Evolutionary conservation across 2,329 filamentous ascomycete species (phyloP).

Genomic region (Sporothrix curviconia): DNA sequence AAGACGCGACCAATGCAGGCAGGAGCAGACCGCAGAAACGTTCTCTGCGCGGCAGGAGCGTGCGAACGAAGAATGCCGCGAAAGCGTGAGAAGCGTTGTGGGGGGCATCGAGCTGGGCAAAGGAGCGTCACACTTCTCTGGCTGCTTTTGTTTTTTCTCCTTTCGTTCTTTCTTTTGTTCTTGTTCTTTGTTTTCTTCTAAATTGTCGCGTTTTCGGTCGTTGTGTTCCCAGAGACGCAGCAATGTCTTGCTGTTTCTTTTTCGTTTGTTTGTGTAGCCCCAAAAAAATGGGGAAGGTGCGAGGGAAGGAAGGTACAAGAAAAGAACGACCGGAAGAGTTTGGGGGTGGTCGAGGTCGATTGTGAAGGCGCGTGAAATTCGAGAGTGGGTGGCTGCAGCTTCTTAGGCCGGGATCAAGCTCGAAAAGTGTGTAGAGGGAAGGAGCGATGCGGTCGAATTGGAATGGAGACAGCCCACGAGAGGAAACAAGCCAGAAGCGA

Average conservation of each 20-base stretch:
- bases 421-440: background rate
- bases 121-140: too few species aligned
- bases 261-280: too few species aligned
- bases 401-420: background rate
- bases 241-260: too few species aligned
- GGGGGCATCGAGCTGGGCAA: too few species aligned
- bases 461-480: background rate
- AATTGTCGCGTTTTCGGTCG: too few species aligned
- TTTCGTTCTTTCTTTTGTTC: background rate
- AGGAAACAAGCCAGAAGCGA: background rate
- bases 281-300: conserved; percentile 5
- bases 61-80: too few species aligned
- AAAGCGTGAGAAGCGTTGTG: too few species aligned
- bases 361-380: background rate
- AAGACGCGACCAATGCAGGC: background rate
- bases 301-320: background rate
- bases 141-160: too few species aligned
- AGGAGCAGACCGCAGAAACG: too few species aligned
- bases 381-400: conserved; percentile 6
- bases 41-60: too few species aligned
- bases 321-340: background rate
- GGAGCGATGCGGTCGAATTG: background rate
- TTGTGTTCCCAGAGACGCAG: too few species aligned
- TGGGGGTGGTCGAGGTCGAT: background rate
- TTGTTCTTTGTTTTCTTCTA: background rate